Evolutionary conservation across 805 yeast genomes (phyloP), one percentile per base, ranked within the genome.

Genomic region (Candida nemodendra): DNA sequence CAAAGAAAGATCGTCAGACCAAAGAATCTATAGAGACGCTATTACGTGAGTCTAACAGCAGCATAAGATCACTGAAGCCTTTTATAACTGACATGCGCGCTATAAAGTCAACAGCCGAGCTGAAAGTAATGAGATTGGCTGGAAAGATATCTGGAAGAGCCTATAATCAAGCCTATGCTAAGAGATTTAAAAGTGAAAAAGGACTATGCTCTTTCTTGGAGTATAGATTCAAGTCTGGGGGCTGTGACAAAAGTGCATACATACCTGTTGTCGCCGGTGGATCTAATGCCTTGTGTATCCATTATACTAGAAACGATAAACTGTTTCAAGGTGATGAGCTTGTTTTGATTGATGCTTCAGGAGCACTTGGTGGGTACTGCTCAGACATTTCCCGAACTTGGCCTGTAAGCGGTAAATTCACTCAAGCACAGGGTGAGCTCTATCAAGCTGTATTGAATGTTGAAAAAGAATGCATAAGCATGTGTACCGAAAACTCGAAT

Each of bases 181-280:
- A 69, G 39, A 71, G 74, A 23, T 77, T 91, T 52, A 61, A 63
- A 30, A 78, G 83, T 7, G 99, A 93, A 59, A 76, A 83, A 56
- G 81, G 88, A 2, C 68, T 93, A 25, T 84, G 85, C 15, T 77
- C 95, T 8, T 89, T 71, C 56, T 65, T 93, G 41, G 95, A 91
- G 46, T 86, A 86, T 59, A 74, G 81, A 51, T 91, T 93, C 59
- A 76, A 84, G 9, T 70, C 78, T 27, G 89, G 91, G 18, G 99
- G 99, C 1, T 89, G 97, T 61, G 95, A 87, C 47, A 77, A 77
- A 44, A 76, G 84, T 27, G 97, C 97, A 0, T 93, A 93, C 57
- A 77, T 90, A 15, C 98, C 99, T 0, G 99, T 93, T 8, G 95
- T 93, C 3, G 99, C 98, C 4, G 83, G 95, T 23, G 99, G 99